phyloP scores from a whole-genome alignment of 2,329 filamentous ascomycete species.

The Epicoccum sorghinum region DNA sequence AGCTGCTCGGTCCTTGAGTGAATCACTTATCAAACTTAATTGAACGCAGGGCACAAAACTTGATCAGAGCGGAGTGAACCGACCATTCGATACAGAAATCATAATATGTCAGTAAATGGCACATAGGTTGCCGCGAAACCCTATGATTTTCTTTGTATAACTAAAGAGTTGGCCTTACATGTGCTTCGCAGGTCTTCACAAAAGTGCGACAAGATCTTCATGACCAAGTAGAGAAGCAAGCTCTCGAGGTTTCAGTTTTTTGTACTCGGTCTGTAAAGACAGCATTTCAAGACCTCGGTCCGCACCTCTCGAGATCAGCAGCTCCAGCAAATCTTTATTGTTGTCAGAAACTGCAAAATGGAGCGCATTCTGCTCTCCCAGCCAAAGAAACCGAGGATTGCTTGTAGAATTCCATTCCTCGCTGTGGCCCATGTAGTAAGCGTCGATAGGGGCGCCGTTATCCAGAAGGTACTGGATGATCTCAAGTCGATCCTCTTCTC shows the following conservation, averaged over 20 bases:
- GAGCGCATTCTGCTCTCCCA: not conserved
- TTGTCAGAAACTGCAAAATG: not conserved
- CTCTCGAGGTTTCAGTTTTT: not conserved
- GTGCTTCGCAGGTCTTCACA: not conserved
- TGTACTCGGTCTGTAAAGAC: not conserved
- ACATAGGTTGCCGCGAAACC: too few relatives aligned
- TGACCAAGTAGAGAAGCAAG: not conserved
- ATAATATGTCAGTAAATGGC: too few relatives aligned
- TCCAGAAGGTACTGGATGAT: not conserved
- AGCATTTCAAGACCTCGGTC: not conserved
- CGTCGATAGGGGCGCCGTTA: not conserved
- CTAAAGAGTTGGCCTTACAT: too few relatives aligned
- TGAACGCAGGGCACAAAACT: too few relatives aligned
- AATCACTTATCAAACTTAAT: too few relatives aligned
- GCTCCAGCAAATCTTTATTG: not conserved
- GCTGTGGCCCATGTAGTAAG: slow-evolving; percentile 3
- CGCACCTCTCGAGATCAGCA: not conserved
- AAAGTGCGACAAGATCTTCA: not conserved
- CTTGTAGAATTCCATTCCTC: not conserved
- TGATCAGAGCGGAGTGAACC: too few relatives aligned
- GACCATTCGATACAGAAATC: too few relatives aligned
- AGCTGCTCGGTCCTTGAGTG: not conserved
- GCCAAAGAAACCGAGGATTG: not conserved
- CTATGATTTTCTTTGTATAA: too few relatives aligned
- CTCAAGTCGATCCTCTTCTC: not conserved